Base-by-base conservation (phyloP, 2,329 filamentous ascomycete species). In the Cercospora zeae-maydis region DNA sequence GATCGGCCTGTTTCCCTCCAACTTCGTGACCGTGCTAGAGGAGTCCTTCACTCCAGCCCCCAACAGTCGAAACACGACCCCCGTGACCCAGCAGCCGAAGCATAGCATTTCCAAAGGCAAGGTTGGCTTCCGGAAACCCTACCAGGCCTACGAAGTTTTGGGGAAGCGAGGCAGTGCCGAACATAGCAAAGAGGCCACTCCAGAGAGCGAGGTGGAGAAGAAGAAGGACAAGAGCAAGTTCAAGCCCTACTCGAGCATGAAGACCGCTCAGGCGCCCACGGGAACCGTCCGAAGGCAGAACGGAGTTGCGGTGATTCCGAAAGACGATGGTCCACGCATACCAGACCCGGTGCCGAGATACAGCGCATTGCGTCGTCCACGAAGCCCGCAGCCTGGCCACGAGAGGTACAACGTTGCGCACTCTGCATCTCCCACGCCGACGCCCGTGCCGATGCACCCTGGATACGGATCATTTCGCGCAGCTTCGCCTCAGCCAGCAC, bases 1-100 rank as follows among this genome's bases (percentile, higher is more conserved):
- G 72, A 88, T 97, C 72, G 95, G 95, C 59, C 82, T 95, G 19
- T 99, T 99, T 73, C 95, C 95, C 0, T 97, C 93, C 72, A 99
- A 99, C 79, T 99, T 99, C 74, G 95, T 99, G 74, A 86, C 96
- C 75, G 84, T 99, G 5, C 84, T 99, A 33, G 89, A 91, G 60
- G 87, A 95, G 63, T 86, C 87, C 75, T 98, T 96, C 75, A 88
- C 91, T 62, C 95, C 95, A 14, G 76, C 80, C 64, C 80, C 66
- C 79, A 84, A 69, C 78, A 92, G 77, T 79, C 86, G 66, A 79
- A 87, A 80, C 62, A 83, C 80, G 69, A 80, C 76, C 61, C 80
- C 79, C 11, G 49, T 68, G 49, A 52, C 81, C 78, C 63, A 82
- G 80, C 81, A 81, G 24, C 82, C 85, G 27, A 88, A 82, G 68